These are phyloP conservation scores for Arabidopsis hybrid DNA, from an alignment of 441 rosid genomes.

Conservation along the genomic window DNA sequence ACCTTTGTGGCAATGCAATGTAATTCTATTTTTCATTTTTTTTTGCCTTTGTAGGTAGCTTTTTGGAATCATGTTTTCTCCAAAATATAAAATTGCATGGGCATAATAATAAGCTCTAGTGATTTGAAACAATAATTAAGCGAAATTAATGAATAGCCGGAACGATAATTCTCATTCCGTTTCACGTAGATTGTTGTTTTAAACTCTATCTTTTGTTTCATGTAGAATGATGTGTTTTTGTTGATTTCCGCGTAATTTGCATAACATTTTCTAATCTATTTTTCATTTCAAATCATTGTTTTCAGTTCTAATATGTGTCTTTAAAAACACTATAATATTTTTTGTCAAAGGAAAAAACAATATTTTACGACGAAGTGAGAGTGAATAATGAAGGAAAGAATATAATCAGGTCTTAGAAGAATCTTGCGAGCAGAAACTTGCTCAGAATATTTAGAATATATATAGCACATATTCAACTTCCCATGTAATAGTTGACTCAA, in stretches of 20 bases:
- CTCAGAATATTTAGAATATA: too few relatives aligned
- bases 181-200: conserved; percentile 18
- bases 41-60: conserved; percentile 36
- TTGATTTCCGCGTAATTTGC: not conserved
- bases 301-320: not conserved
- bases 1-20: conserved; percentile 21
- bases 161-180: conserved; percentile 15
- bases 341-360: too few relatives aligned
- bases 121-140: conserved; percentile 24
- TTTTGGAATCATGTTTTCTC: conserved; percentile 30
- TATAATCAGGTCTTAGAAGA: too few relatives aligned
- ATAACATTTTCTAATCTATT: not conserved
- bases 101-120: conserved; percentile 35
- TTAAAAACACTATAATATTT: too few relatives aligned
- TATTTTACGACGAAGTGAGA: too few relatives aligned
- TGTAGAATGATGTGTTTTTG: not conserved
- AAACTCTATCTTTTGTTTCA: not conserved
- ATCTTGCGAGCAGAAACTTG: too few relatives aligned
- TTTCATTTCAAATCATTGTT: not conserved
- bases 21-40: conserved; percentile 4
- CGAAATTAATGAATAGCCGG: conserved; percentile 23
- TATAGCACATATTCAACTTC: too few relatives aligned
- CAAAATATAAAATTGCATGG: conserved; percentile 13
- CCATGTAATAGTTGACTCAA: too few relatives aligned
- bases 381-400: too few relatives aligned